Conservation (phyloP, 805 yeast genomes). For the baker's yeast (Saccharomyces cerevisiae) region DNA sequence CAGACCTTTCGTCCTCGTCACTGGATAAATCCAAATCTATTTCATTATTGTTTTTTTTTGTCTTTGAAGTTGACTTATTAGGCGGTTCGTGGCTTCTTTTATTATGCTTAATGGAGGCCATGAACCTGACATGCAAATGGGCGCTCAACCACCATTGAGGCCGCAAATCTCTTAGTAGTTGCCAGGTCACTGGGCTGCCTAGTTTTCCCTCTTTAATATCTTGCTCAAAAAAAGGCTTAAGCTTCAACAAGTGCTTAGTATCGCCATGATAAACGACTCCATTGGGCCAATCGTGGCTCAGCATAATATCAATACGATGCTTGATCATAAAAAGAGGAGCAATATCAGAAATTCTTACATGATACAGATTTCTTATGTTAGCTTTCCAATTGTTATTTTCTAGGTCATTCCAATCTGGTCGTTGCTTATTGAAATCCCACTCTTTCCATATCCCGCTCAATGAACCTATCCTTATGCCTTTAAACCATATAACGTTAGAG, state of each 20-base stretch:
- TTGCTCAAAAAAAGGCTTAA: conserved; percentile 57
- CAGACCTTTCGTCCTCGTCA: conserved; percentile 6
- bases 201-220: conserved; percentile 55
- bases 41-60: conserved; percentile 24
- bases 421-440: conserved; percentile 39
- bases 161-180: conserved; percentile 42
- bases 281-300: conserved; percentile 94
- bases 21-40: conserved; percentile 27
- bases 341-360: conserved; percentile 51
- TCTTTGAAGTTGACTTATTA: conserved; percentile 5
- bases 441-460: conserved; percentile 74
- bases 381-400: conserved; percentile 26
- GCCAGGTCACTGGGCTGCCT: conserved; percentile 66
- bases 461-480: conserved; percentile 73
- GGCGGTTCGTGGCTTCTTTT: conserved; percentile 6
- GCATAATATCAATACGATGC: conserved; percentile 42
- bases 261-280: conserved; percentile 65
- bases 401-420: conserved; percentile 40
- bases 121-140: conserved; percentile 72
- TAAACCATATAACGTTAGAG: conserved; percentile 62
- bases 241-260: conserved; percentile 37
- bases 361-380: conserved; percentile 38
- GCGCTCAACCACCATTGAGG: conserved; percentile 84
- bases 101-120: conserved; percentile 44
- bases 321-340: conserved; percentile 43